Base-by-base conservation (phyloP, 2,329 filamentous ascomycete species). In the Diaporthe humulicola region DNA sequence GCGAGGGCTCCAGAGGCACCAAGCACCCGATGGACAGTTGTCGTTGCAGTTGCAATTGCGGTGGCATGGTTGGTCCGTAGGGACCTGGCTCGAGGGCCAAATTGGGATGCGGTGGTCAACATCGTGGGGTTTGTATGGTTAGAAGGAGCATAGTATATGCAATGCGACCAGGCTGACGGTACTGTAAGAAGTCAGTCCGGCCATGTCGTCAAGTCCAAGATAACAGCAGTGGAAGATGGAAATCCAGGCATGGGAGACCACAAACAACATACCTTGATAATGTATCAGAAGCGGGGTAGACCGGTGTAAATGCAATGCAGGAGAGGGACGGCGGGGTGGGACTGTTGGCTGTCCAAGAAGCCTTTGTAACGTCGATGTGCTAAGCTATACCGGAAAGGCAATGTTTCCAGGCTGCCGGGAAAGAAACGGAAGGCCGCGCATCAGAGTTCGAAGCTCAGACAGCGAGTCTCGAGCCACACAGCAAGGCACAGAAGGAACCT, bases 81-180 rank as follows among this genome's bases (percentile, higher is more conserved):
- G 76, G 79, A 75, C 72, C 79, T 79, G 45, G 80, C 77, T 60
- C 82, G 80, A 66, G 80, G 77, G 54, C 77, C 75, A 30, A 81
- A 76, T 74, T 79, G 78, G 67, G 81, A 81, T 42, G 80, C 77
- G 70, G 79, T 77, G 74, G 80, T 82, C 77, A 85, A 81, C 81
- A 84, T 83, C 74, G 79, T 82, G 78, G 71, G 58, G 25, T 33
- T 22, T 25, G 9, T 42, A 22, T 12, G 45, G 14, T 40, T 38
- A 64, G 10, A 42, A 73, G 10, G 50, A 73, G 22, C 73, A 76
- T 74, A 67, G 48, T 74, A 73, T 38, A 38, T 17, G 25, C 19
- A 28, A 15, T 61, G 19, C 19, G 12, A 45, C 60, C 36, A 17
- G 30, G 54, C 36, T 40, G 66, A 33, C 25, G 61, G 48, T 4